Evolutionary conservation across 164 flowering plant genomes (phyloP).

Genomic region (Chloranthus sessilifolius): DNA sequence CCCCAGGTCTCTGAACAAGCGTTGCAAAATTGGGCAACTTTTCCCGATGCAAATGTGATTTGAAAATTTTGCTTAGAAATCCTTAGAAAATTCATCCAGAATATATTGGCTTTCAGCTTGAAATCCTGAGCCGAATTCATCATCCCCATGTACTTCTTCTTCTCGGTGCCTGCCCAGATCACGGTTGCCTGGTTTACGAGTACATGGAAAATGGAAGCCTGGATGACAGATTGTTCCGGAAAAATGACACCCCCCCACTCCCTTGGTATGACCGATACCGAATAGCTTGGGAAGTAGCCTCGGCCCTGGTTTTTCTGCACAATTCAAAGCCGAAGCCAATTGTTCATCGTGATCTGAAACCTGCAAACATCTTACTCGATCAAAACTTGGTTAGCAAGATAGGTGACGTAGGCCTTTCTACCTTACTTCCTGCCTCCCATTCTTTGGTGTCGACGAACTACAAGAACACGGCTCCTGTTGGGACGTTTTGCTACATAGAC

Average conservation of each 20-base stretch:
- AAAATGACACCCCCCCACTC: slow-evolving; percentile 45
- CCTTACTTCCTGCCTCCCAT: slow-evolving; percentile 37
- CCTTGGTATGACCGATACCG: slow-evolving; percentile 77
- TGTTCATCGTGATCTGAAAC: slow-evolving; percentile 89
- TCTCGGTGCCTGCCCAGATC: slow-evolving; percentile 84
- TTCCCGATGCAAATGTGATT: too few species aligned
- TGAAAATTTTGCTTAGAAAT: too few species aligned
- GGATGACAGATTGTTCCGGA: slow-evolving; percentile 52
- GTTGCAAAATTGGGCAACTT: too few species aligned
- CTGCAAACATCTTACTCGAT: slow-evolving; percentile 87
- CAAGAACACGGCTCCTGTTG: slow-evolving; percentile 54
- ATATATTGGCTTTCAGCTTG: slow-evolving; percentile 55
- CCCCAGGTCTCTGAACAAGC: too few species aligned
- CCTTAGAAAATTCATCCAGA: too few species aligned
- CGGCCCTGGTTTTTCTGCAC: slow-evolving; percentile 76
- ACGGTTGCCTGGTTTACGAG: slow-evolving; percentile 85
- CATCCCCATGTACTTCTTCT: slow-evolving; percentile 92
- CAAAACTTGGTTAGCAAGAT: slow-evolving; percentile 81
- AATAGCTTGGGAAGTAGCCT: slow-evolving; percentile 90
- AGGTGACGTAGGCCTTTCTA: slow-evolving; percentile 86
- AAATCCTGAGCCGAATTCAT: slow-evolving; percentile 64
- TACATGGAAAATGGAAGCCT: slow-evolving; percentile 91
- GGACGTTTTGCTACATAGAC: slow-evolving; percentile 85
- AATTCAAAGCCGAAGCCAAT: slow-evolving; percentile 68
- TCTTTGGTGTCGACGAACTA: slow-evolving; percentile 27